A percentile compares a stretch with the other conserved stretches of the same genome.
Evolutionary conservation across 768 basidiomycete species (phyloP).

Genomic region (Favolaschia claudopus): DNA sequence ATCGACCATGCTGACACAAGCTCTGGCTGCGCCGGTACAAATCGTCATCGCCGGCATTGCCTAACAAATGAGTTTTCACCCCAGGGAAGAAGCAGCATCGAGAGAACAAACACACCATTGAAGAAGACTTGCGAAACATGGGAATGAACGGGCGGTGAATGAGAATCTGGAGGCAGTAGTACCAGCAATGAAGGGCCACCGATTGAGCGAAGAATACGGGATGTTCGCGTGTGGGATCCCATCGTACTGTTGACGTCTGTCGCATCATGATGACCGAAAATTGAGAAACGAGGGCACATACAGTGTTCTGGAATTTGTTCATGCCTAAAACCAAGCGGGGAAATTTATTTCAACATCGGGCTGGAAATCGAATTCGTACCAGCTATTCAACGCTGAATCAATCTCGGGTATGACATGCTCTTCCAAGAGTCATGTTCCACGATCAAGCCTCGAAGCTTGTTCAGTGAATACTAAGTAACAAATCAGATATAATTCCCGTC

Average conservation of each 20-base stretch:
- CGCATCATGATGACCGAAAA: no score
- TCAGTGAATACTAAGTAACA: slow-evolving; percentile 76
- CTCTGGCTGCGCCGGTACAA: slow-evolving; percentile 84
- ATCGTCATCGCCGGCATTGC: slow-evolving; percentile 76
- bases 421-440: slow-evolving; percentile 61
- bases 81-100: neutral
- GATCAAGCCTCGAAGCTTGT: slow-evolving; percentile 61
- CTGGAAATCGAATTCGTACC: no score
- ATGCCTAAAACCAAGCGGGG: no score
- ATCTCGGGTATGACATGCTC: slow-evolving; percentile 73
- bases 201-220: slow-evolving; percentile 61
- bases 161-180: slow-evolving; percentile 66
- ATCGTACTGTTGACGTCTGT: slow-evolving; percentile 53
- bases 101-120: slow-evolving; percentile 21
- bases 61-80: neutral
- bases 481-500: no score
- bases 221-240: slow-evolving; percentile 48
- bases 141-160: slow-evolving; percentile 86
- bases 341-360: no score
- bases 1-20: slow-evolving; percentile 77
- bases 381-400: slow-evolving; percentile 78
- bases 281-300: no score
- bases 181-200: slow-evolving; percentile 56
- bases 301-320: slow-evolving; percentile 43
- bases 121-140: slow-evolving; percentile 57